Conservation (phyloP, 768 basidiomycete species). For the Tricholoma bakamatsutake region DNA sequence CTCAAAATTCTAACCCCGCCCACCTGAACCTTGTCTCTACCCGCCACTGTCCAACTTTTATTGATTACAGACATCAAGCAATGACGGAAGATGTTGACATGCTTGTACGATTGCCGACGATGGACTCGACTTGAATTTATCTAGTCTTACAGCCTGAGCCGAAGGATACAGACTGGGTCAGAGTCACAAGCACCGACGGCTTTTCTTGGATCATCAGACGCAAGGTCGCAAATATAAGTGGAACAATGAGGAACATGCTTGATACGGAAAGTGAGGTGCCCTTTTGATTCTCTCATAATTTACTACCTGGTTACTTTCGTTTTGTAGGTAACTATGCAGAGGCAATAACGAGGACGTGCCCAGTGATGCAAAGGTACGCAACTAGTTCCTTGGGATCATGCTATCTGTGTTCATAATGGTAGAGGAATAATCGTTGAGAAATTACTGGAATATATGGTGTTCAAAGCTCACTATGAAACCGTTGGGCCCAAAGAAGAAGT, state of each 20-base stretch:
- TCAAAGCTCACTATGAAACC: conserved; percentile 76
- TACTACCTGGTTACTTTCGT: background rate
- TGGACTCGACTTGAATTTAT: background rate
- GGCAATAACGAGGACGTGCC: conserved; percentile 63
- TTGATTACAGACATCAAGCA: background rate
- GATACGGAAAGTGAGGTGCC: conserved; percentile 55
- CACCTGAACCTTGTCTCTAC: background rate
- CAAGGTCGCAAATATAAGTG: conserved; percentile 71
- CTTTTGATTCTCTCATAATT: background rate
- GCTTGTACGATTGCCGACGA: conserved; percentile 4
- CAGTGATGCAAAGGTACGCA: conserved; percentile 63
- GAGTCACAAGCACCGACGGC: conserved; percentile 72
- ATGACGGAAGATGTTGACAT: conserved; percentile 16
- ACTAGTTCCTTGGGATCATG: background rate
- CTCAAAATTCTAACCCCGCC: background rate
- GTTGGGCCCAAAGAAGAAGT: conserved; percentile 68
- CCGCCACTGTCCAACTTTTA: background rate
- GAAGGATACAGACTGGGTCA: conserved; percentile 59
- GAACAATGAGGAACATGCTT: conserved; percentile 77
- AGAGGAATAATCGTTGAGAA: conserved; percentile 76
- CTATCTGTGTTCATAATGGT: conserved; percentile 13
- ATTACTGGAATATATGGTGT: conserved; percentile 84
- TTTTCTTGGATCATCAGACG: conserved; percentile 75
- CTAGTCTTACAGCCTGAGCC: conserved; percentile 10
- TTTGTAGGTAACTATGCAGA: conserved; percentile 66